Evolutionary conservation across 176 grass and related monocot species (phyloP).

Genomic region (barley (Hordeum vulgare)): MorexV3_pseudomolecules_assembly NC_058524.1:145934020-145934519

Average conservation of each 20-base stretch:
- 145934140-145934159: neutral
- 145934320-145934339: no score
- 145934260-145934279: no score
- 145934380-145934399: neutral
- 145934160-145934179: neutral
- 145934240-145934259: no score
- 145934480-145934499: neutral
- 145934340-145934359: neutral
- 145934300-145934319: no score
- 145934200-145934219: no score
- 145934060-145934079: no score
- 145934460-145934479: neutral
- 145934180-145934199: no score
- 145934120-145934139: neutral
- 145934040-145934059: no score
- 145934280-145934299: no score
- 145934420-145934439: neutral
- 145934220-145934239: no score
- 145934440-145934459: neutral
- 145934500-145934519: neutral
- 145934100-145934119: neutral
- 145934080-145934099: neutral
- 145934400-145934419: neutral
- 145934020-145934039: no score
- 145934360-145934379: neutral